Percentiles rank a stretch among this genome's conserved stretches.
Conservation (phyloP, 371 early-diverging fungal species). For the Cladochytrium tenue region DNA sequence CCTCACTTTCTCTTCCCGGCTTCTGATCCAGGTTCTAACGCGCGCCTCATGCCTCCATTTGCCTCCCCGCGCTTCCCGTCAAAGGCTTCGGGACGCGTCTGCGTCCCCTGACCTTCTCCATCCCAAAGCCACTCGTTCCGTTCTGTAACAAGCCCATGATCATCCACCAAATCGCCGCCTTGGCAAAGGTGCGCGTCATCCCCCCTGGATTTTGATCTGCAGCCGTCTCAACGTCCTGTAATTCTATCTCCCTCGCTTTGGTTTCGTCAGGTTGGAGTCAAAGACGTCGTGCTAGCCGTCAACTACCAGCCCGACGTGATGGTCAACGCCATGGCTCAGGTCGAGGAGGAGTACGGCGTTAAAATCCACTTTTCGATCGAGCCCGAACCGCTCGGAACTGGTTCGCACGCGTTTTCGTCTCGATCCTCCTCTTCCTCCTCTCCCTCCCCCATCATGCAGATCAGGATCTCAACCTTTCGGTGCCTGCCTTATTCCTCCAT, state of each 20-base stretch:
- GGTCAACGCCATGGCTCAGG: slow-evolving; percentile 82
- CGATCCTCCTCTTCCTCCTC: slow-evolving; percentile 8
- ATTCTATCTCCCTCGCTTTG: background rate
- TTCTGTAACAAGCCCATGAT: slow-evolving; percentile 99
- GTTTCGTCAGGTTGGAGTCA: slow-evolving; percentile 82
- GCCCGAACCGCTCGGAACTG: slow-evolving; percentile 95
- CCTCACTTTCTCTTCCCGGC: background rate
- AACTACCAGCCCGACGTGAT: slow-evolving; percentile 98
- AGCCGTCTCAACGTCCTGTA: background rate
- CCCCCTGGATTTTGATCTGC: background rate
- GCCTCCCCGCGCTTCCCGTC: background rate
- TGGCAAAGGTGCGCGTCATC: slow-evolving; percentile 75
- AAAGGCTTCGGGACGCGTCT: slow-evolving; percentile 98
- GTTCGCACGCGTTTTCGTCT: slow-evolving; percentile 21
- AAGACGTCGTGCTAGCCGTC: slow-evolving; percentile 97
- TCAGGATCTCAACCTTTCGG: background rate
- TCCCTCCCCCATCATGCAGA: too few species aligned
- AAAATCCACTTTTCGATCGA: slow-evolving; percentile 98
- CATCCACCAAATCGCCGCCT: slow-evolving; percentile 97
- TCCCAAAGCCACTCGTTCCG: slow-evolving; percentile 98
- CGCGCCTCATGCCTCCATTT: background rate
- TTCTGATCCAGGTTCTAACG: background rate
- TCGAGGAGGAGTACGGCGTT: slow-evolving; percentile 85
- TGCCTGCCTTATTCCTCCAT: slow-evolving; percentile 2
- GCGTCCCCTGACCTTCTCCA: slow-evolving; percentile 96